Evolutionary conservation across 306 rosid genomes (phyloP).

Genomic region (Acacia crassicarpa): DNA sequence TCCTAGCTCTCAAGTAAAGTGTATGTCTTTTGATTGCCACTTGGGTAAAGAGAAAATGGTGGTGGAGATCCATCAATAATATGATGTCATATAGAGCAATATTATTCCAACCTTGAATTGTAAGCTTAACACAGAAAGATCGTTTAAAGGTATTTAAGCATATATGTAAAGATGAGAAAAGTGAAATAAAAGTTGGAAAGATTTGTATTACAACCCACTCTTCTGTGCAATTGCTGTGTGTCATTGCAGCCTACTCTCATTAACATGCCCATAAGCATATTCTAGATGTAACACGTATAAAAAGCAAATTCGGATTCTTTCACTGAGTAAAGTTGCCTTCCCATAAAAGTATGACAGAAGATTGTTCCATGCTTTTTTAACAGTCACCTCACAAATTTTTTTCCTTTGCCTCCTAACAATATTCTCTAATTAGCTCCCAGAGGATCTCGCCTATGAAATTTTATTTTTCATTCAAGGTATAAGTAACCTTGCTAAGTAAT

Average conservation of each 20-base stretch:
- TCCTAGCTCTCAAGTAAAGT: constrained; percentile 52
- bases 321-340: not conserved
- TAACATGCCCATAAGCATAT: constrained; percentile 4
- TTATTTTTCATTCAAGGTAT: not conserved
- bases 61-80: constrained; percentile 34
- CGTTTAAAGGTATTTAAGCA: constrained; percentile 38
- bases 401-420: not conserved
- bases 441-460: not conserved
- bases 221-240: constrained; percentile 14
- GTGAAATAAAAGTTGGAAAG: constrained; percentile 40
- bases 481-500: not conserved
- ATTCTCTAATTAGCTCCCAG: not conserved
- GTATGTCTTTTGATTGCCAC: constrained; percentile 49
- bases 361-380: constrained; percentile 4
- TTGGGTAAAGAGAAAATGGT: constrained; percentile 35
- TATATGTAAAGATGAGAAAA: constrained; percentile 30
- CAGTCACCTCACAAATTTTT: constrained; percentile 1
- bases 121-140: constrained; percentile 46
- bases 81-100: constrained; percentile 31
- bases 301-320: constrained; percentile 2
- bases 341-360: constrained; percentile 12
- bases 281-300: constrained; percentile 31
- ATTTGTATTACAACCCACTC: constrained; percentile 16
- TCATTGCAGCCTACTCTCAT: constrained; percentile 10
- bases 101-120: constrained; percentile 58